A percentile compares a stretch with the other conserved stretches of the same genome.
These are phyloP conservation scores for Helichrysum umbraculigerum DNA, from an alignment of 129 eudicot species.

Conservation along the genomic window DNA sequence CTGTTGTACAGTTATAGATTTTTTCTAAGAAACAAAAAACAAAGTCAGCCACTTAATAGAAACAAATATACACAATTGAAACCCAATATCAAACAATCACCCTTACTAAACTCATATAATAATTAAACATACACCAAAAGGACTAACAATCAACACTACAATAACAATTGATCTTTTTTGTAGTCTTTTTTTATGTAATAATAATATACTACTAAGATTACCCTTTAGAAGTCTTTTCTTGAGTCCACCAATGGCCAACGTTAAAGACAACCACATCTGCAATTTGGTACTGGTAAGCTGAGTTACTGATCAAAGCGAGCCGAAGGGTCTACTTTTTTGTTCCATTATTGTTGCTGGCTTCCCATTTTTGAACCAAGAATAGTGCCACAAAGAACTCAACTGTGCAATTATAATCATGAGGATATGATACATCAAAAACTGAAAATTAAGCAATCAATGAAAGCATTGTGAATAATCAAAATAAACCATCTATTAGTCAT, in stretches of 20 bases:
- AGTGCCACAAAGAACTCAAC: slow-evolving; percentile 62
- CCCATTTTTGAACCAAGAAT: slow-evolving; percentile 68
- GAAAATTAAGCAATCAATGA: not conserved
- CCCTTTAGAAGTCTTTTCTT: slow-evolving; percentile 63
- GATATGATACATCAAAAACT: not conserved
- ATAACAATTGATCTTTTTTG: not conserved
- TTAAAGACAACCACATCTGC: slow-evolving; percentile 60
- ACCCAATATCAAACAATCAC: too few relatives aligned
- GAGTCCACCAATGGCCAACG: slow-evolving; percentile 81
- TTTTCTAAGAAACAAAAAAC: too few relatives aligned
- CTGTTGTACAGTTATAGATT: too few relatives aligned
- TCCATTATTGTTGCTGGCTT: slow-evolving; percentile 43
- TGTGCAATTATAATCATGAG: slow-evolving; percentile 52
- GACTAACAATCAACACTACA: not conserved
- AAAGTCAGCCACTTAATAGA: too few relatives aligned
- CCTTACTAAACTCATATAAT: too few relatives aligned
- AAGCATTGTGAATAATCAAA: not conserved
- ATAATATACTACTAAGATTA: slow-evolving; percentile 20
- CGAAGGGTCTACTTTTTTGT: slow-evolving; percentile 50
- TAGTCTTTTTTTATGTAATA: not conserved
- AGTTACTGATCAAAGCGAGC: slow-evolving; percentile 52
- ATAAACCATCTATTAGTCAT: not conserved
- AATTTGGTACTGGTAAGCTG: slow-evolving; percentile 48
- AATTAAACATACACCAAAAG: too few relatives aligned
- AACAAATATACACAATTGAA: too few relatives aligned